Conservation (phyloP, 176 grass and related monocot genomes). For the Pharus latifolius region DNA sequence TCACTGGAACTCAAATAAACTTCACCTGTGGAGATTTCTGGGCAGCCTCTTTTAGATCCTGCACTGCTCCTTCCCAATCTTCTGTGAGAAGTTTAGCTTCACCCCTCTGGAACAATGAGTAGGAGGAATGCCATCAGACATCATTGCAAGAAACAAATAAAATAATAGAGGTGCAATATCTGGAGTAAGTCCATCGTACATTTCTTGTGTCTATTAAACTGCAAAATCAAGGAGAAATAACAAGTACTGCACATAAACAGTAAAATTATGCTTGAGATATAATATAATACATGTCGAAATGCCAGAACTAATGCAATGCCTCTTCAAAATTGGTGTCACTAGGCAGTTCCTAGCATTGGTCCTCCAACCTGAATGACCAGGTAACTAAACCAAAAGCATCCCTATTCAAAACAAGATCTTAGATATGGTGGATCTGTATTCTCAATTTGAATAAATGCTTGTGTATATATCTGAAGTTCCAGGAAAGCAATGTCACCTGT, state of each 20-base stretch:
- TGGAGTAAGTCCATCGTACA: neutral
- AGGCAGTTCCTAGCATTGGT: neutral
- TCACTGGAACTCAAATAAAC: neutral
- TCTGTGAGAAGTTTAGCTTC: conserved; percentile 92
- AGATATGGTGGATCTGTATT: neutral
- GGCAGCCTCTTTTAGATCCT: conserved; percentile 82
- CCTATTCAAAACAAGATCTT: neutral
- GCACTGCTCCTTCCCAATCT: conserved; percentile 90
- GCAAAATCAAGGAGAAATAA: no score
- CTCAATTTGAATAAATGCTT: neutral
- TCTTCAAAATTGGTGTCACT: neutral
- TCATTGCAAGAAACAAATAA: neutral
- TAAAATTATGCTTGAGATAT: no score
- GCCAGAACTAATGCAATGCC: no score
- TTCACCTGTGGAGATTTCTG: conserved; percentile 87
- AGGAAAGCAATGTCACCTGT: conserved; percentile 49
- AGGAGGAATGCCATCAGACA: conserved; percentile 5
- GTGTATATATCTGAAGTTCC: neutral
- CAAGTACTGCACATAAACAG: no score
- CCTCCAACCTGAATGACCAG: neutral
- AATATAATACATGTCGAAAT: no score
- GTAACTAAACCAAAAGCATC: neutral
- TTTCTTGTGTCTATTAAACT: neutral
- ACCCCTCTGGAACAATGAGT: conserved; percentile 49
- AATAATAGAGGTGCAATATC: neutral